Evolutionary conservation across 2,329 filamentous ascomycete species (phyloP).

Genomic region (Hypomyces perniciosus): DNA sequence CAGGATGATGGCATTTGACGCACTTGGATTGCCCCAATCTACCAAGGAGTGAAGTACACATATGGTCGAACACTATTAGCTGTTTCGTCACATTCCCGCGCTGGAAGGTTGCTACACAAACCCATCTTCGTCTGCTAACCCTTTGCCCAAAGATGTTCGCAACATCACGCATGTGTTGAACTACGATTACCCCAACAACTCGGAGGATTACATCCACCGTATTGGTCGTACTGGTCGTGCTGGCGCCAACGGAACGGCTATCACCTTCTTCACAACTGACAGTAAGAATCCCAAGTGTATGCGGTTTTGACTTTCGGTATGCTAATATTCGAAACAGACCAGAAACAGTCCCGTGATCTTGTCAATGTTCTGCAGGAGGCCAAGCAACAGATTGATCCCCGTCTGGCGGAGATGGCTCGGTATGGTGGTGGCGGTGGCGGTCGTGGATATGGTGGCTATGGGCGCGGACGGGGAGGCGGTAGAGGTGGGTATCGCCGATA

Average conservation of each 20-base stretch:
- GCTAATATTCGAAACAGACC: slow-evolving; percentile 52
- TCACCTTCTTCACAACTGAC: slow-evolving; percentile 98
- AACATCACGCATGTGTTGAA: slow-evolving; percentile 99
- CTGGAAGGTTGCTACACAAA: slow-evolving; percentile 58
- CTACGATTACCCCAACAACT: slow-evolving; percentile 99
- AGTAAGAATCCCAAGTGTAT: slow-evolving; percentile 58
- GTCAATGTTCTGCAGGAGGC: slow-evolving; percentile 88
- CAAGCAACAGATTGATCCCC: slow-evolving; percentile 96
- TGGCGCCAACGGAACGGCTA: slow-evolving; percentile 90
- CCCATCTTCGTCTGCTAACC: slow-evolving; percentile 67
- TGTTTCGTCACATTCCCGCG: slow-evolving; percentile 40
- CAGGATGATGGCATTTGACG: slow-evolving; percentile 46
- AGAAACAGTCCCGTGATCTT: slow-evolving; percentile 95
- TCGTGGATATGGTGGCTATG: slow-evolving; percentile 66
- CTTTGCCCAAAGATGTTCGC: slow-evolving; percentile 84
- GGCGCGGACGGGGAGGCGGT: slow-evolving; percentile 54
- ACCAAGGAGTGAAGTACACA: slow-evolving; percentile 49
- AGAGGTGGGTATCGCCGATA: slow-evolving; percentile 41
- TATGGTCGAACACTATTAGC: slow-evolving; percentile 47
- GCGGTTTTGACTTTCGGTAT: background rate
- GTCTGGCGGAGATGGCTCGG: slow-evolving; percentile 90
- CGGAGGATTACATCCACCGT: slow-evolving; percentile 97
- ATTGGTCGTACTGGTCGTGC: slow-evolving; percentile 95
- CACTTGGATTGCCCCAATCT: slow-evolving; percentile 55
- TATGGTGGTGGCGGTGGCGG: slow-evolving; percentile 79